Conservation (phyloP, 108 stramenopile genomes). For the Skeletonema grethae region DNA sequence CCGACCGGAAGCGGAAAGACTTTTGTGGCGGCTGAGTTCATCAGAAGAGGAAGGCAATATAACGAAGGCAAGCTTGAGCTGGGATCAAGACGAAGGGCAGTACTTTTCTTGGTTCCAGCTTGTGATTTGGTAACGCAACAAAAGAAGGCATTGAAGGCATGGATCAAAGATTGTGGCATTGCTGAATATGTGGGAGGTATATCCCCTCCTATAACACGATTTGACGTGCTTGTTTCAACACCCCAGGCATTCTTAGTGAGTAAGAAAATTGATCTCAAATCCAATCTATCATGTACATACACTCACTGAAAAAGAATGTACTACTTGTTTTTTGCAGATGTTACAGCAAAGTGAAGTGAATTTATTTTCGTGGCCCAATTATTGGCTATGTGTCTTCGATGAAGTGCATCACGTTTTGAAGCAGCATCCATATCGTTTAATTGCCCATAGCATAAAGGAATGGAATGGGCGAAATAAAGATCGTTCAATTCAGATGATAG, state of each 20-base stretch:
- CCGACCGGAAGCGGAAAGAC: slow-evolving; percentile 54
- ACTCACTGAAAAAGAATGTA: neutral
- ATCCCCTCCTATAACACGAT: slow-evolving; percentile 20
- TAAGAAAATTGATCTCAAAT: neutral
- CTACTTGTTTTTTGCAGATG: slow-evolving; percentile 8
- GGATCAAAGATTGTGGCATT: slow-evolving; percentile 21
- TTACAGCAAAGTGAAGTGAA: slow-evolving; percentile 27
- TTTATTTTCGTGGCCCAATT: slow-evolving; percentile 35
- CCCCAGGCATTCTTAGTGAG: slow-evolving; percentile 48
- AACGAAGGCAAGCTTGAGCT: neutral
- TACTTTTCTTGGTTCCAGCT: slow-evolving; percentile 45
- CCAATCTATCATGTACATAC: neutral
- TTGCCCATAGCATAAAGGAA: slow-evolving; percentile 49
- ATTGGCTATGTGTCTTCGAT: slow-evolving; percentile 46
- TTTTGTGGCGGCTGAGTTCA: slow-evolving; percentile 49
- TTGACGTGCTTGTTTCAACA: slow-evolving; percentile 52
- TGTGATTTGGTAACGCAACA: slow-evolving; percentile 45
- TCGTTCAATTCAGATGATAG: slow-evolving; percentile 45
- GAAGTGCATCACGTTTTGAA: slow-evolving; percentile 67
- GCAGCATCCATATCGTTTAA: slow-evolving; percentile 62
- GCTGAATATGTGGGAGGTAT: slow-evolving; percentile 36
- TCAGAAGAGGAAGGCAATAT: slow-evolving; percentile 10
- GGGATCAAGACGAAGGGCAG: slow-evolving; percentile 14
- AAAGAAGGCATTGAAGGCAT: slow-evolving; percentile 28
- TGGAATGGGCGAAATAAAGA: slow-evolving; percentile 7